Percentiles rank a stretch among this genome's conserved stretches.
phyloP scores from a whole-genome alignment of 495 filamentous ascomycete species.

The Lasiosphaeria miniovina region DNA sequence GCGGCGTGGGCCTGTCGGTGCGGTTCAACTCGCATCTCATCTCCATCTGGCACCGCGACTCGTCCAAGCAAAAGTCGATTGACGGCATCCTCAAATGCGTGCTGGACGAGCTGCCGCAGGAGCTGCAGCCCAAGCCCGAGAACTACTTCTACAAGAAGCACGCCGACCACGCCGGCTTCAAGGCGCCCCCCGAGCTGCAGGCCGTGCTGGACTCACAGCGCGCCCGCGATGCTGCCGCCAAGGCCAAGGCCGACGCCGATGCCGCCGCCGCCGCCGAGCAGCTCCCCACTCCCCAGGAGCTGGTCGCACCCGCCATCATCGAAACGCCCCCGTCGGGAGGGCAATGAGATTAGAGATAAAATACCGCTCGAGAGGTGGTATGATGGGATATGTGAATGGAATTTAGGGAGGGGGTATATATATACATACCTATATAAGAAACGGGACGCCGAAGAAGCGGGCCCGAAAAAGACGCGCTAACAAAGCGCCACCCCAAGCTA shows the following conservation, averaged over 20 bases:
- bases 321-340: conserved; percentile 18
- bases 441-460: too few relatives aligned
- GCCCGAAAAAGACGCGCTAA: too few relatives aligned
- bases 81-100: conserved; percentile 66
- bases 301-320: conserved; percentile 14
- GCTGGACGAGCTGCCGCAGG: conserved; percentile 62
- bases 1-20: conserved; percentile 67
- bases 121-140: conserved; percentile 63
- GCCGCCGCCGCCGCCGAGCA: conserved; percentile 1
- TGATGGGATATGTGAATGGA: too few relatives aligned
- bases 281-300: conserved; percentile 1
- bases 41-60: conserved; percentile 84
- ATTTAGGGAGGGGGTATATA: too few relatives aligned
- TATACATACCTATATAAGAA: too few relatives aligned
- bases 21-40: conserved; percentile 76
- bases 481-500: too few relatives aligned
- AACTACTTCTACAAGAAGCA: conserved; percentile 69
- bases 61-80: conserved; percentile 67
- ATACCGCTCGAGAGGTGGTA: too few relatives aligned
- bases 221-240: conserved; percentile 38
- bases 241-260: conserved; percentile 23
- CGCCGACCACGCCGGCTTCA: conserved; percentile 56
- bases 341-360: not conserved
- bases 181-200: conserved; percentile 49
- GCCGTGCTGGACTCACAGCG: conserved; percentile 48